Evolutionary conservation across 139 green algal genomes (phyloP), one percentile per base, ranked within the genome.

Genomic region (Chlamydomonas sp.): DNA sequence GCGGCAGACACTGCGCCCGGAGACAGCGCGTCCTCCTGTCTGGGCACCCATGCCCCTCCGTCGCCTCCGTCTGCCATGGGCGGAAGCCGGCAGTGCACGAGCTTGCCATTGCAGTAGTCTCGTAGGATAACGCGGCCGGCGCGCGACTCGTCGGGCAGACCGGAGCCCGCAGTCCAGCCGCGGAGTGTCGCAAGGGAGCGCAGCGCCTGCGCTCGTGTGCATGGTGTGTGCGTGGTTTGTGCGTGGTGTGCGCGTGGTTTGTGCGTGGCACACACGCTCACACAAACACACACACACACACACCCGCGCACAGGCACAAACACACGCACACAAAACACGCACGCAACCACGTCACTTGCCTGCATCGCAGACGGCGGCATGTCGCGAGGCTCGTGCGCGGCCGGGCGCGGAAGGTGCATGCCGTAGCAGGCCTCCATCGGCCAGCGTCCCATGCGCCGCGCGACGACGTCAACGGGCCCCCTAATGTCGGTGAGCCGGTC

Each of bases 401-500:
- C 37, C 8, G 65, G 34, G 3, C 38, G 69, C 22, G 85, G 82
- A 47, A 97, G 77, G 16, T 73, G 73, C 31, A 98, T 66, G 54
- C 81, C 81, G 69, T 97, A 98, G 20, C 83, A 77, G 0, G 28
- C 26, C 72, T 96, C 84, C 6, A 98, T 70, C 72, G 89, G 77
- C 29, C 13, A 8, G 13, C 75, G 58, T 28, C 82, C 82, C 26
- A 68, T 50, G 33, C 82, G 73, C 59, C 87, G 24, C 8, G 84
- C 76, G 20, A 97, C 80, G 2, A 93, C 80, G 13, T 84, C 85
- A 2, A 96, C 73, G 1, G 93, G 88, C 0, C 74, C 74, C 1
- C 85, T 76, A 4, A 97, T 85, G 38, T 97, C 94, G 34, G 92
- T 97, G 24, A 99, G 83, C 2, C 90, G 78, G 73, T 98, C 95